phyloP scores from a whole-genome alignment of 345 rosid genomes.

The Euphorbia pulcherrima region DNA sequence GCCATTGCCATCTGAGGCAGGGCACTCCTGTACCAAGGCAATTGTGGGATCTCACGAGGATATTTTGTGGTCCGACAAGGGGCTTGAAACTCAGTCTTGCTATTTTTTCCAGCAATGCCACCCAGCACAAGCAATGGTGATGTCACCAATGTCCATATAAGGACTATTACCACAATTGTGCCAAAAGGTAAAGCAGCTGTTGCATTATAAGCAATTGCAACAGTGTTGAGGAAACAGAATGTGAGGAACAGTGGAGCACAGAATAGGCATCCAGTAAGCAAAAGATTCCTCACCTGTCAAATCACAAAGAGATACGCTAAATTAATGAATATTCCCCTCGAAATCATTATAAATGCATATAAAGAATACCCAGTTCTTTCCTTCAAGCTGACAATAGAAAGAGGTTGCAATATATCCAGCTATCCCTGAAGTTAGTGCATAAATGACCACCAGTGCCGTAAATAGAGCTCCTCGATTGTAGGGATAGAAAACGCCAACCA shows the following conservation, averaged over 20 bases:
- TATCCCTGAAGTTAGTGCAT: constrained; percentile 85
- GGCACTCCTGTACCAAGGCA: constrained; percentile 83
- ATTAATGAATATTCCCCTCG: background rate
- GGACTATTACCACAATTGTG: constrained; percentile 74
- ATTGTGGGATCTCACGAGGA: constrained; percentile 71
- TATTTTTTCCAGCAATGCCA: constrained; percentile 91
- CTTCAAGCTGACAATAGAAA: constrained; percentile 90
- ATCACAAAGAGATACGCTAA: constrained; percentile 6
- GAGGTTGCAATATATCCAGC: constrained; percentile 81
- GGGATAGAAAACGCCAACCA: constrained; percentile 90
- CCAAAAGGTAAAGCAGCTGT: constrained; percentile 89
- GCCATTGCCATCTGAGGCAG: constrained; percentile 96
- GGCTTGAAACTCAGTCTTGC: constrained; percentile 89
- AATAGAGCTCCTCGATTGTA: constrained; percentile 90
- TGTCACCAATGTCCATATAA: constrained; percentile 82
- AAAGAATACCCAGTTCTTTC: constrained; percentile 90
- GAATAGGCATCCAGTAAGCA: constrained; percentile 80
- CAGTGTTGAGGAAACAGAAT: constrained; percentile 85
- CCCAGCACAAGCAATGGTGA: constrained; percentile 82
- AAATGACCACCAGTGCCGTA: constrained; percentile 80
- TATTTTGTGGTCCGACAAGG: constrained; percentile 85
- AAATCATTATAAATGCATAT: constrained; percentile 14
- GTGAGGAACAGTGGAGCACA: constrained; percentile 85
- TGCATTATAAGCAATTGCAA: constrained; percentile 74
- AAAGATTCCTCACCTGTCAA: constrained; percentile 69